Percentiles rank a stretch among this genome's conserved stretches.
phyloP scores from a whole-genome alignment of 2,329 filamentous ascomycete genomes.

The Monosporascus sp. region DNA sequence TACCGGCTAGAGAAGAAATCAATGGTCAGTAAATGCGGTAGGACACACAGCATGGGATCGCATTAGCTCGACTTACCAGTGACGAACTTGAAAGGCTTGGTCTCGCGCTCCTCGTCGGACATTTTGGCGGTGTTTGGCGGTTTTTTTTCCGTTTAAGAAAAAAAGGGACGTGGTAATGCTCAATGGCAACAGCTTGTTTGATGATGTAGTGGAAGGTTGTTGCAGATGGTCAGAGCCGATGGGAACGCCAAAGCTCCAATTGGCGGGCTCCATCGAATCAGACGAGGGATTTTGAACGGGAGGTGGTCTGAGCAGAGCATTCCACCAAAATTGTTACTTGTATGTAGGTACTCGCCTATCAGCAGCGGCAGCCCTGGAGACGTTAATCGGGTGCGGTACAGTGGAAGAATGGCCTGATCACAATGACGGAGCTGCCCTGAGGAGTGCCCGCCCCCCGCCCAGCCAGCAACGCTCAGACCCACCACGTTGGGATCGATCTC shows the following conservation, averaged over 20 bases:
- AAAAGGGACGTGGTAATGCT: slow-evolving; percentile 26
- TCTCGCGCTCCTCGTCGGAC: slow-evolving; percentile 83
- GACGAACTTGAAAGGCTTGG: slow-evolving; percentile 99
- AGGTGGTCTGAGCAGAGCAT: slow-evolving; percentile 23
- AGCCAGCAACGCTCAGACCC: not conserved
- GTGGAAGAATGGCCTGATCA: no score
- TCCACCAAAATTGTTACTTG: not conserved
- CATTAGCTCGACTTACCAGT: slow-evolving; percentile 65
- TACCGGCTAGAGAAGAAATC: slow-evolving; percentile 36
- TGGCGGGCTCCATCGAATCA: slow-evolving; percentile 19
- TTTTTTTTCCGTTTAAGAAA: slow-evolving; percentile 16
- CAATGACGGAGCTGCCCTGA: no score
- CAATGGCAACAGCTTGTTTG: slow-evolving; percentile 24
- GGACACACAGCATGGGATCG: no score
- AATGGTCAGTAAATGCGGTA: not conserved
- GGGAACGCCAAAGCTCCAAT: not conserved
- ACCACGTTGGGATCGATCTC: not conserved
- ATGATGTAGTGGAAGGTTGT: slow-evolving; percentile 21
- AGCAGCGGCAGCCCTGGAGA: no score
- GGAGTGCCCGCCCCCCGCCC: no score
- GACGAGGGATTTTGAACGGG: slow-evolving; percentile 21
- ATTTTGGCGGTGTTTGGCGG: slow-evolving; percentile 59
- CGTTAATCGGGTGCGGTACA: no score
- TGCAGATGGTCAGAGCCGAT: slow-evolving; percentile 27
- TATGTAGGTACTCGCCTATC: not conserved